Conservation (phyloP, 2,329 filamentous ascomycete species). For the Sporothrix protearum region DNA sequence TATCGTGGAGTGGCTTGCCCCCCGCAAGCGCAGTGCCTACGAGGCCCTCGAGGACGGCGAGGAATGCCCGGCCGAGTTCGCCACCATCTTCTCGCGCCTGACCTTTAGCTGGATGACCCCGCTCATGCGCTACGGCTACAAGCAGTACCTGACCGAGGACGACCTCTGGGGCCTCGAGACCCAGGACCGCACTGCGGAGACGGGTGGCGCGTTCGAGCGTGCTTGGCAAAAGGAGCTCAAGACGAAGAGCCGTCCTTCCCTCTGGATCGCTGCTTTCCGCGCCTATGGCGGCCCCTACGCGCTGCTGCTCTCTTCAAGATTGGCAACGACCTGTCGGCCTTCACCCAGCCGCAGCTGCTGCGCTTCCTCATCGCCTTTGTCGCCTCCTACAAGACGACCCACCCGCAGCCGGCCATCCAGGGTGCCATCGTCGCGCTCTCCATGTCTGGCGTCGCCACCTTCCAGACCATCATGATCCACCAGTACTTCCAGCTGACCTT, state of each 20-base stretch:
- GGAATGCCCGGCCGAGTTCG: constrained; percentile 77
- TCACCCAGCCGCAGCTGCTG: constrained; percentile 86
- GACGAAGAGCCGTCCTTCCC: constrained; percentile 61
- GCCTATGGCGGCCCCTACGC: constrained; percentile 84
- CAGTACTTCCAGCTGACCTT: constrained; percentile 97
- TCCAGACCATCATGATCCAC: constrained; percentile 86
- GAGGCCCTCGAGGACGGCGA: constrained; percentile 57
- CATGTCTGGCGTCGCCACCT: constrained; percentile 85
- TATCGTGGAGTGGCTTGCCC: constrained; percentile 77
- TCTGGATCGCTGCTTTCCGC: constrained; percentile 82
- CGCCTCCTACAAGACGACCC: constrained; percentile 63
- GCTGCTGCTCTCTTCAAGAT: constrained; percentile 77
- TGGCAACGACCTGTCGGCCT: constrained; percentile 80
- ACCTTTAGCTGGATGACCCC: constrained; percentile 99
- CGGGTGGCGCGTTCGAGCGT: constrained; percentile 64
- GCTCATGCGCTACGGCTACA: constrained; percentile 93
- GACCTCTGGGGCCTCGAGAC: constrained; percentile 90
- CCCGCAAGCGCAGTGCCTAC: constrained; percentile 62
- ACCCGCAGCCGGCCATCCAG: constrained; percentile 72
- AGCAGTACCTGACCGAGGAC: constrained; percentile 85
- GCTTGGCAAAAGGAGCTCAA: constrained; percentile 77
- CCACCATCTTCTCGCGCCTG: constrained; percentile 86
- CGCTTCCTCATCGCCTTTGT: constrained; percentile 81
- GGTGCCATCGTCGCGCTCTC: constrained; percentile 83
- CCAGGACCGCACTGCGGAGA: constrained; percentile 72